Conservation (phyloP, 129 eudicot genomes). For the Erigeron canadensis region DNA sequence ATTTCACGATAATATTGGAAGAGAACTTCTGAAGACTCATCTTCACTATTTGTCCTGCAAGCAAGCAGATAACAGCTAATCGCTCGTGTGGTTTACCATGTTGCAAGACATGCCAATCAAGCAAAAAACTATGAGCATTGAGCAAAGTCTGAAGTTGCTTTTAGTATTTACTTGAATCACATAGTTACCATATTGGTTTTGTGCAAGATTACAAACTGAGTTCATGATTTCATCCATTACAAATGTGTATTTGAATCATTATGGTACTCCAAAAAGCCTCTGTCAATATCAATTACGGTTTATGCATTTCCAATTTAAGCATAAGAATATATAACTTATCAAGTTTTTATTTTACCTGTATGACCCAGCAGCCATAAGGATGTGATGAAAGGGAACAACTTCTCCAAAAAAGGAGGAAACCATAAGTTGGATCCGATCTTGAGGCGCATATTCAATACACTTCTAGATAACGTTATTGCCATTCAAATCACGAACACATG, state of each 20-base stretch:
- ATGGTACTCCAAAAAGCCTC: constrained; percentile 94
- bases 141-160: background rate
- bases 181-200: constrained; percentile 95
- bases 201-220: constrained; percentile 72
- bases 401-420: constrained; percentile 69
- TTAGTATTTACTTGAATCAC: constrained; percentile 72
- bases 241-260: constrained; percentile 64
- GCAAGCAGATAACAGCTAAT: constrained; percentile 60
- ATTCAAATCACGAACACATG: constrained; percentile 88
- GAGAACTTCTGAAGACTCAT: constrained; percentile 95
- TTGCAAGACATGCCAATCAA: constrained; percentile 74
- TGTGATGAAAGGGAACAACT: constrained; percentile 70
- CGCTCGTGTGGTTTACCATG: constrained; percentile 77
- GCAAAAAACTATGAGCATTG: background rate
- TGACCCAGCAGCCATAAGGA: constrained; percentile 78
- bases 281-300: constrained; percentile 24
- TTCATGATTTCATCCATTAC: constrained; percentile 91
- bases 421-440: constrained; percentile 59
- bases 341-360: constrained; percentile 41
- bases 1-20: constrained; percentile 86
- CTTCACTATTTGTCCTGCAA: constrained; percentile 68
- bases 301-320: background rate
- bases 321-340: background rate
- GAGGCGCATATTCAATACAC: constrained; percentile 70
- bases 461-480: constrained; percentile 91